Conservation (phyloP, 768 basidiomycete genomes). For the Suillus luteus region DNA sequence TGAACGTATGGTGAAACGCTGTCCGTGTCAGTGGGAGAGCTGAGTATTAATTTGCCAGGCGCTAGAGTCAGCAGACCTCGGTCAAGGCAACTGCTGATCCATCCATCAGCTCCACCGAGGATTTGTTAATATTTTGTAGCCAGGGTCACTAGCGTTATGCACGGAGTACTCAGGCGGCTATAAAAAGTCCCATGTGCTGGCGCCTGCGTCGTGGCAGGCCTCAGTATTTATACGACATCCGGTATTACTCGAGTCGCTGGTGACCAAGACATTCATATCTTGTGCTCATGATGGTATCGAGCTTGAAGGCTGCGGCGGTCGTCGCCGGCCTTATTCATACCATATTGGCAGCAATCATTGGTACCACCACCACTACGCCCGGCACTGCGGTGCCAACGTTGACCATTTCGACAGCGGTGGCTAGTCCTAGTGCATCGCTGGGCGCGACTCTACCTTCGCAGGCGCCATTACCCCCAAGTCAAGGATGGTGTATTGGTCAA, state of each 20-base stretch:
- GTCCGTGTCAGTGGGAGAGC: neutral
- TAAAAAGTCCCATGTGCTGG: conserved; percentile 1
- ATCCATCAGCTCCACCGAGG: neutral
- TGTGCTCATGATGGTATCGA: conserved; percentile 32
- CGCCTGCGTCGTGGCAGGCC: neutral
- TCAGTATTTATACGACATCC: neutral
- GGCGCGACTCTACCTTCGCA: conserved; percentile 64
- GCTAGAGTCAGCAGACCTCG: neutral
- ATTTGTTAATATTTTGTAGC: neutral
- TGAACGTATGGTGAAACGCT: neutral
- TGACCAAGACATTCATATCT: neutral
- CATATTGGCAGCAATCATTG: conserved; percentile 21
- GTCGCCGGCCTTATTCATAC: conserved; percentile 19
- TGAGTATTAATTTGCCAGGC: neutral
- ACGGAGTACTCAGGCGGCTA: neutral
- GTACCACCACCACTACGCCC: conserved; percentile 11
- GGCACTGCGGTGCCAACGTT: conserved; percentile 34
- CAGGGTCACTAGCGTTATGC: neutral
- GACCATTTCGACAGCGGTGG: conserved; percentile 59
- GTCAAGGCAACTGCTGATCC: neutral
- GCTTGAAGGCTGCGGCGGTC: conserved; percentile 13
- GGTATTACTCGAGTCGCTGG: neutral
- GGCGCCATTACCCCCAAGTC: conserved; percentile 60
- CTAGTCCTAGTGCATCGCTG: conserved; percentile 61
- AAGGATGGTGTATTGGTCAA: conserved; percentile 74